A percentile compares a stretch with the other conserved stretches of the same genome.
phyloP scores from a whole-genome alignment of 306 rosid species.

The Heteromeles arbutifolia region DNA sequence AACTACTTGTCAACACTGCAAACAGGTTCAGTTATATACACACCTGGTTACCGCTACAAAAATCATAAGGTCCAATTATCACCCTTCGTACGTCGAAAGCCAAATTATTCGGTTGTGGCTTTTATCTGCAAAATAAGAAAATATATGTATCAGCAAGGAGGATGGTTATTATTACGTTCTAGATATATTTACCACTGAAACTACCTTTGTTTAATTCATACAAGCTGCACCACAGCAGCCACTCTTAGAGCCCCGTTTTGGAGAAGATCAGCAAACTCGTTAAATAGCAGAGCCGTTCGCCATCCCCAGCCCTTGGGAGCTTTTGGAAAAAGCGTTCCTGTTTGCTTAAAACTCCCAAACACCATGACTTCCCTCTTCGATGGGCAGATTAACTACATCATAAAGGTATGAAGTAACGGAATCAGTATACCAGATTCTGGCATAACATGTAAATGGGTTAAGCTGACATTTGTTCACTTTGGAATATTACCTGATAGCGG shows the following conservation, averaged over 20 bases:
- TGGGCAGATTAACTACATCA: conserved; percentile 72
- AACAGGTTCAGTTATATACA: neutral
- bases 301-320: conserved; percentile 99
- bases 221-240: conserved; percentile 89
- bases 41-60: neutral
- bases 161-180: conserved; percentile 1
- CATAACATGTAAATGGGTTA: neutral
- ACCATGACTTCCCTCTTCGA: conserved; percentile 91
- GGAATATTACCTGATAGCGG: conserved; percentile 71
- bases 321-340: conserved; percentile 94
- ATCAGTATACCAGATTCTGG: conserved; percentile 3
- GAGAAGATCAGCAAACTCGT: conserved; percentile 83
- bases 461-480: conserved; percentile 12
- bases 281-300: conserved; percentile 87
- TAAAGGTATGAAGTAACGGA: conserved; percentile 4
- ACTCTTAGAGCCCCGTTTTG: conserved; percentile 86
- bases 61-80: neutral
- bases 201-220: conserved; percentile 32
- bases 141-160: neutral
- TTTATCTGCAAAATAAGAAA: conserved; percentile 10
- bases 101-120: no score
- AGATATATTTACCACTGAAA: neutral
- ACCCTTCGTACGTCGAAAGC: no score
- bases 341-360: conserved; percentile 84
- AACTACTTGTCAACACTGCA: no score